A percentile compares a stretch with the other conserved stretches of the same genome.
Conservation (phyloP, 305 asterid genomes). For the Rubia balearica region DNA sequence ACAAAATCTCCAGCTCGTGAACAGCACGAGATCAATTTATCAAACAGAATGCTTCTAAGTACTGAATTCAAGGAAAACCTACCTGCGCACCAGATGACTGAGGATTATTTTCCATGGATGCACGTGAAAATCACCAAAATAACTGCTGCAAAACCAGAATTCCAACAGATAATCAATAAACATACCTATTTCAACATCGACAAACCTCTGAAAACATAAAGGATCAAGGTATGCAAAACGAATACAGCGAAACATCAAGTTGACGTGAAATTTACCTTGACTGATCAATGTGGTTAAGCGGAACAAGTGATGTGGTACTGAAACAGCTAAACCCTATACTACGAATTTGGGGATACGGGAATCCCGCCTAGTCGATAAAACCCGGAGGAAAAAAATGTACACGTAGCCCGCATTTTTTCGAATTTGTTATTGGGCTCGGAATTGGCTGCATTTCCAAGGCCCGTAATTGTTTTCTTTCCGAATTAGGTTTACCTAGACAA, state of each 20-base stretch:
- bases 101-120: constrained; percentile 60
- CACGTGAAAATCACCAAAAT: constrained; percentile 19
- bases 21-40: background rate
- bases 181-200: background rate
- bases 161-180: background rate
- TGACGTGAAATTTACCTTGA: constrained; percentile 2
- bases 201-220: background rate
- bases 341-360: constrained; percentile 2
- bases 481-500: background rate
- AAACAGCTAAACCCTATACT: constrained; percentile 22
- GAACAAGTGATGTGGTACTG: background rate
- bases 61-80: constrained; percentile 10
- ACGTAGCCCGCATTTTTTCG: background rate
- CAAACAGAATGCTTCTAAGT: background rate
- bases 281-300: background rate
- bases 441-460: background rate
- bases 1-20: background rate
- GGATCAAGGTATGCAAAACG: background rate
- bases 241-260: background rate
- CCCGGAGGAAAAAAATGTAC: background rate
- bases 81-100: constrained; percentile 87
- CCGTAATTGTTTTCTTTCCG: background rate
- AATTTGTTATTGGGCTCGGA: constrained; percentile 1
- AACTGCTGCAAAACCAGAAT: constrained; percentile 22
- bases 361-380: constrained; percentile 4